Conservation (phyloP, 2,329 filamentous ascomycete genomes). For the Aspergillus sp. region DNA sequence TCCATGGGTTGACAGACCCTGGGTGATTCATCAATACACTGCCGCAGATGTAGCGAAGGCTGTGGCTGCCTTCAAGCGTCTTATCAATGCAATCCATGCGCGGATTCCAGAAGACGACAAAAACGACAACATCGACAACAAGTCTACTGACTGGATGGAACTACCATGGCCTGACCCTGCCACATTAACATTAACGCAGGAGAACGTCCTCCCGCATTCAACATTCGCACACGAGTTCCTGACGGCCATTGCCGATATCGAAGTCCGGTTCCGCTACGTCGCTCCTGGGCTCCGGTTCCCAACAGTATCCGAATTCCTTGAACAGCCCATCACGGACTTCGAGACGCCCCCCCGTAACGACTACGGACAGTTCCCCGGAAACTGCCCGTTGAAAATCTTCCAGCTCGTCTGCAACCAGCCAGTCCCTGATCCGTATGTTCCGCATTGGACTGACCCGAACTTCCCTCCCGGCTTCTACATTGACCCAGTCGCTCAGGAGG, state of each 20-base stretch:
- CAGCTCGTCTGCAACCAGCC: background rate
- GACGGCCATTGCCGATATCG: background rate
- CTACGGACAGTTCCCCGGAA: background rate
- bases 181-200: background rate
- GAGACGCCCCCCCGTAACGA: background rate
- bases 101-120: background rate
- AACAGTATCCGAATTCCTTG: background rate
- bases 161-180: slow-evolving; percentile 1
- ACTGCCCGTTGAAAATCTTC: background rate
- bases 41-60: background rate
- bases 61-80: background rate
- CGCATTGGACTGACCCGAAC: background rate
- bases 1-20: background rate
- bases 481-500: slow-evolving; percentile 2
- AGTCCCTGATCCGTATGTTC: background rate
- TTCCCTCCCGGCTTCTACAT: slow-evolving; percentile 16
- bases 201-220: background rate
- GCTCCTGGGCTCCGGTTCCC: slow-evolving; percentile 10
- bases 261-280: slow-evolving; percentile 5
- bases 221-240: slow-evolving; percentile 8
- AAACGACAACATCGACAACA: background rate
- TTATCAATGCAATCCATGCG: background rate
- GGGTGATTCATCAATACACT: background rate
- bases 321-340: background rate
- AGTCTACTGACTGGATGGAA: background rate